Base-by-base conservation (phyloP, 2,329 filamentous ascomycete species). In the Pseudocercospora fijiensis region DNA sequence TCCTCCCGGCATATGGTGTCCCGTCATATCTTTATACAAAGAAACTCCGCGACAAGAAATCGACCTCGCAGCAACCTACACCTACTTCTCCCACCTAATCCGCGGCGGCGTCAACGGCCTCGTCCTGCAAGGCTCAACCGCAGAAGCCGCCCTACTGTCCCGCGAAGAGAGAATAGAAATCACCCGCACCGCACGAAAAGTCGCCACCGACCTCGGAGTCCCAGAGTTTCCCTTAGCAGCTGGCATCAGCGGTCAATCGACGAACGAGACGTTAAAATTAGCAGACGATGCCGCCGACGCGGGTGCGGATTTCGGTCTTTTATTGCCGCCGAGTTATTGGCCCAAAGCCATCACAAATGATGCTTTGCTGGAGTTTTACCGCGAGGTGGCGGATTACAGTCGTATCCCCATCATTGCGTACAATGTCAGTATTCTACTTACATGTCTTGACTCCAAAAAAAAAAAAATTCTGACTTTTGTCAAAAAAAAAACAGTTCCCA, bases 401-500 rank as follows among this genome's bases (percentile, higher is more conserved):
- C 69, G 68, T 64, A 70, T 75, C 49, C 71, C 70, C 1, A 60
- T 74, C 2, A 66, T 73, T 7, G 62, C 68, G 5, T 75, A 74
- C 57, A 76, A 76, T 59, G 74, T 73, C 27, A 60, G 71, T 66
- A 52, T 43, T 26, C 16, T 9, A 18, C 11, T 22, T 13, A 9
- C 18, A 18, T 49, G 33, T 10, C 24, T 52, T n/a, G n/a, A n/a
- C n/a, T n/a, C n/a, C n/a, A n/a, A n/a, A n/a, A n/a, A n/a, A n/a
- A n/a, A n/a, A n/a, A 26, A 16, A 49, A 10, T 33, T 45, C 16
- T 47, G 20, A 18, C 6, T 1, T 49, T 20, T 4, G 11, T 9
- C n/a, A n/a, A n/a, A n/a, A n/a, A n/a, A n/a, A n/a, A n/a, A n/a
- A 16, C 37, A 89, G 75, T 90, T 90, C 76, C 88, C 88, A 0